Percentiles rank a stretch among this genome's conserved stretches.
phyloP scores from a whole-genome alignment of 2,329 filamentous ascomycete species.

The Sordariomycetes sp. region DNA sequence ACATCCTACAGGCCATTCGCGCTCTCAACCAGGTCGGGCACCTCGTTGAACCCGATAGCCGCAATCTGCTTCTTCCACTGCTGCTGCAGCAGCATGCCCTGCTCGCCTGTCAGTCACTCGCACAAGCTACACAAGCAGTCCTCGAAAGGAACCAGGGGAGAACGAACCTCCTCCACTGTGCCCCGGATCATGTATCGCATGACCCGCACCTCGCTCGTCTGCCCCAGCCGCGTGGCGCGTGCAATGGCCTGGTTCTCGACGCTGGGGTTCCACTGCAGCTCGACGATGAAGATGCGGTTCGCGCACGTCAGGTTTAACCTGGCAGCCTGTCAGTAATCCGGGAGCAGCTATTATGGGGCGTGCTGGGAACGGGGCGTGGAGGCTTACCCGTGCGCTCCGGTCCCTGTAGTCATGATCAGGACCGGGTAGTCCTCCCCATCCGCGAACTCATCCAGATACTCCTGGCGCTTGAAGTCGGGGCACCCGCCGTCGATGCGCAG shows the following conservation, averaged over 20 bases:
- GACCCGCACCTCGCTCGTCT: conserved; percentile 28
- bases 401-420: conserved; percentile 42
- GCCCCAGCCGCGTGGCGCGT: conserved; percentile 33
- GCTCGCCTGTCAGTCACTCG: not conserved
- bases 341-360: not conserved
- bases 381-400: conserved; percentile 35
- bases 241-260: conserved; percentile 41
- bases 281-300: conserved; percentile 37
- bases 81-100: not conserved
- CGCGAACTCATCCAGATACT: conserved; percentile 25
- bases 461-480: conserved; percentile 21
- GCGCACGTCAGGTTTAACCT: conserved; percentile 36
- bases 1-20: too few species aligned
- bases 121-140: not conserved
- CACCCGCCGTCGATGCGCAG: conserved; percentile 33
- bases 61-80: not conserved
- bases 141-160: not conserved
- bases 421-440: conserved; percentile 16
- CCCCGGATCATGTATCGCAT: conserved; percentile 30
- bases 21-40: not conserved
- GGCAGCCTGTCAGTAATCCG: not conserved
- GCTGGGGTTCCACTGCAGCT: conserved; percentile 43
- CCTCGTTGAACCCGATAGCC: not conserved
- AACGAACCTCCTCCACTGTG: conserved; percentile 31
- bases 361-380: not conserved